These are phyloP conservation scores for Cairneyella variabilis DNA, from an alignment of 495 filamentous ascomycete species.

Conservation along the genomic window DNA sequence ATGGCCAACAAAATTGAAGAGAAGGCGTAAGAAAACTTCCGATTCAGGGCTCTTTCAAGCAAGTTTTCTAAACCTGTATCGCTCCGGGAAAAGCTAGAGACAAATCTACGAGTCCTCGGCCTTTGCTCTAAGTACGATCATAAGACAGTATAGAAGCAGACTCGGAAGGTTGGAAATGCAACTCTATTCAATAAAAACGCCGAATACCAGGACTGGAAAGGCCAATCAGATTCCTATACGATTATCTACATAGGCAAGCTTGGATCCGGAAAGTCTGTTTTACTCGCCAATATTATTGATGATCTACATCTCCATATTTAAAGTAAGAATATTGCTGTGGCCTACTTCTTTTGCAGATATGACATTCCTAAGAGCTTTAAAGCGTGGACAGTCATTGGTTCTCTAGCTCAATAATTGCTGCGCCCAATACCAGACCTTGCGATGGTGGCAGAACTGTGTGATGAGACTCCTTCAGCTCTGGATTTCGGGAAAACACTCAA, in stretches of 20 bases:
- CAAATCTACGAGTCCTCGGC: slow-evolving; percentile 30
- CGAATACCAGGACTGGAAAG: slow-evolving; percentile 38
- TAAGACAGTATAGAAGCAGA: slow-evolving; percentile 39
- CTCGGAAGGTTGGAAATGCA: slow-evolving; percentile 37
- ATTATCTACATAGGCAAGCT: slow-evolving; percentile 38
- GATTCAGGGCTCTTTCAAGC: slow-evolving; percentile 25
- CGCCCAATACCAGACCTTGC: slow-evolving; percentile 21
- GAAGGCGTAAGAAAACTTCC: slow-evolving; percentile 26
- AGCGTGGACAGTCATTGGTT: slow-evolving; percentile 35
- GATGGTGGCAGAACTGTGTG: slow-evolving; percentile 19
- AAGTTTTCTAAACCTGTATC: slow-evolving; percentile 26
- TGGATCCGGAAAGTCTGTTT: slow-evolving; percentile 40
- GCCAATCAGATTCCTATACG: slow-evolving; percentile 23
- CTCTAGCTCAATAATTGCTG: slow-evolving; percentile 37
- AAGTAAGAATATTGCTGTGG: slow-evolving; percentile 23
- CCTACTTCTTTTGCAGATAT: slow-evolving; percentile 42
- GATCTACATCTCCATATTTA: slow-evolving; percentile 32
- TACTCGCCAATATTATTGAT: slow-evolving; percentile 41
- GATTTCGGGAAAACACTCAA: slow-evolving; percentile 24
- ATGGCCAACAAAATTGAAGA: slow-evolving; percentile 31
- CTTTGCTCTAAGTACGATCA: slow-evolving; percentile 40
- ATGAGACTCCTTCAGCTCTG: slow-evolving; percentile 15
- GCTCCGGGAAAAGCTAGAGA: slow-evolving; percentile 26
- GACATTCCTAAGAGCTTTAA: slow-evolving; percentile 37
- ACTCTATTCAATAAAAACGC: slow-evolving; percentile 24